These are phyloP conservation scores for Ascochyta fabae DNA, from an alignment of 2,329 filamentous ascomycete genomes.

Conservation along the genomic window DNA sequence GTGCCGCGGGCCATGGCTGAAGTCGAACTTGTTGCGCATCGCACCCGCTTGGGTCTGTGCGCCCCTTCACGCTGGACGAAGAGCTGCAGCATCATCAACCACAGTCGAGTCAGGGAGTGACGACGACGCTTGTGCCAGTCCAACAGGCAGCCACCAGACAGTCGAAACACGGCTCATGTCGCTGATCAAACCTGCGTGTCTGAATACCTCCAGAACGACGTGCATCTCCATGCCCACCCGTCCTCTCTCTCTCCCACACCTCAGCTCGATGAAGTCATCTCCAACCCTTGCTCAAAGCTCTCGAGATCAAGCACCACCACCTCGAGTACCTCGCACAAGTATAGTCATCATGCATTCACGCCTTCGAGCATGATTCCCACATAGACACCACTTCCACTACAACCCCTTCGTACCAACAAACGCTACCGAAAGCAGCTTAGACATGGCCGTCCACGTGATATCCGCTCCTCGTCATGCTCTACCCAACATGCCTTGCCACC, in stretches of 20 bases:
- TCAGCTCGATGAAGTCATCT: conserved; percentile 16
- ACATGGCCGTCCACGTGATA: conserved; percentile 8
- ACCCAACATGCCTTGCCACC: conserved; percentile 7
- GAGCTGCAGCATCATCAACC: not conserved
- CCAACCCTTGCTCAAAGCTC: conserved; percentile 17
- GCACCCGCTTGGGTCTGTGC: not conserved
- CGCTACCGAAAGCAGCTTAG: not conserved
- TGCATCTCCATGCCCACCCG: not conserved
- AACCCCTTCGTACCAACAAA: not conserved
- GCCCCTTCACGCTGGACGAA: too few relatives aligned
- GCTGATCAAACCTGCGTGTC: too few relatives aligned
- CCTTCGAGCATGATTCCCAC: not conserved
- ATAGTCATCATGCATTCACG: too few relatives aligned
- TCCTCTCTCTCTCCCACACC: not conserved
- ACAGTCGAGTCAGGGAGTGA: not conserved
- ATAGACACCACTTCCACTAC: not conserved
- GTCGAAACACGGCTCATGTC: too few relatives aligned
- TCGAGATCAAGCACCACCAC: not conserved
- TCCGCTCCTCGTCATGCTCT: conserved; percentile 4
- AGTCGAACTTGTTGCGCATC: too few relatives aligned
- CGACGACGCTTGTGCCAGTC: too few relatives aligned
- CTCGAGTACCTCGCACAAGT: not conserved
- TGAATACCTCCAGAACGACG: too few relatives aligned
- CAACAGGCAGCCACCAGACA: too few relatives aligned
- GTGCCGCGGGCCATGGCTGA: not conserved